Percentiles rank a stretch among this genome's conserved stretches.
These are phyloP conservation scores for Lachnum nothofagi DNA, from an alignment of 2,329 filamentous ascomycete species.

Conservation along the genomic window DNA sequence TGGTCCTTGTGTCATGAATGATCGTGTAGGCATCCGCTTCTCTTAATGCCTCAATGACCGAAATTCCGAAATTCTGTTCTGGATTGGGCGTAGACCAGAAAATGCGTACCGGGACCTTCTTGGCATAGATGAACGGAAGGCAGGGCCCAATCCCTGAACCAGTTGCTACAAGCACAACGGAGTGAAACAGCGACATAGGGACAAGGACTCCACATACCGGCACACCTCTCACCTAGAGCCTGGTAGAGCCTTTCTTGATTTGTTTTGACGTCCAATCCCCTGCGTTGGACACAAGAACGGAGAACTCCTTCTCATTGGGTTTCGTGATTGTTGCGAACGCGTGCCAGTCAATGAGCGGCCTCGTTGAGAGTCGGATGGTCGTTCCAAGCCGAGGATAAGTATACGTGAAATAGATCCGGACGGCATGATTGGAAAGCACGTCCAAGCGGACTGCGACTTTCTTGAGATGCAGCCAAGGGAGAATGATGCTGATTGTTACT, in stretches of 20 bases:
- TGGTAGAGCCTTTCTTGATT: constrained; percentile 56
- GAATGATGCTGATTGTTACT: constrained; percentile 48
- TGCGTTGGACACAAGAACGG: constrained; percentile 59
- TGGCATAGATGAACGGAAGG: constrained; percentile 36
- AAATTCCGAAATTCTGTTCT: constrained; percentile 32
- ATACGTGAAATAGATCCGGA: constrained; percentile 50
- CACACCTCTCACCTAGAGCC: constrained; percentile 64
- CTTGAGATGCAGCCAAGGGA: constrained; percentile 55
- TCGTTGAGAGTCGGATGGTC: constrained; percentile 44
- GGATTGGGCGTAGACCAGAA: constrained; percentile 37
- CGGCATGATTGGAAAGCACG: constrained; percentile 51
- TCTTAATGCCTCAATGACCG: constrained; percentile 32
- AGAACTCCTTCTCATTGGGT: constrained; percentile 12
- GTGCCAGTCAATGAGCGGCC: constrained; percentile 52
- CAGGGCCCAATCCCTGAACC: constrained; percentile 70
- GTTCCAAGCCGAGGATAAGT: constrained; percentile 42
- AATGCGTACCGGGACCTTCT: constrained; percentile 25
- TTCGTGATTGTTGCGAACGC: constrained; percentile 53
- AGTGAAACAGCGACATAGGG: constrained; percentile 60
- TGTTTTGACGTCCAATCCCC: constrained; percentile 68
- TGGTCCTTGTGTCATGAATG: constrained; percentile 34
- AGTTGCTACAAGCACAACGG: constrained; percentile 63
- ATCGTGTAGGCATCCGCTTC: constrained; percentile 33
- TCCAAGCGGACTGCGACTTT: constrained; percentile 49
- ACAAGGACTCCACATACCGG: constrained; percentile 64